These are phyloP conservation scores for Citrus inodora DNA, from an alignment of 345 rosid genomes.

Conservation along the genomic window DNA sequence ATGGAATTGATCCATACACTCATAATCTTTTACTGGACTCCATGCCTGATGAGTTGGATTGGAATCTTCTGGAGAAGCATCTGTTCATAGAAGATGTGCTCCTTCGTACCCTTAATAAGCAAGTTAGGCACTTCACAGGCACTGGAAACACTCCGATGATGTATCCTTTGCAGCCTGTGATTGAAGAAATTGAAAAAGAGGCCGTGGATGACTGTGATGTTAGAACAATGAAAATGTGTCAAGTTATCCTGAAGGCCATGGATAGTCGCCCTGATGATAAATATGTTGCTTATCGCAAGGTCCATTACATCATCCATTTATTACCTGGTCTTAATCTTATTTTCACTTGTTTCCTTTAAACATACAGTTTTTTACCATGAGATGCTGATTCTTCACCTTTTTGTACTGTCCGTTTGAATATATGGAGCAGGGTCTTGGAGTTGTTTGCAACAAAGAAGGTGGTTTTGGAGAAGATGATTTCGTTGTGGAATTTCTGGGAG, in stretches of 20 bases:
- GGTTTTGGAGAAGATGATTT: slow-evolving; percentile 96
- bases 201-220: slow-evolving; percentile 70
- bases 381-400: slow-evolving; percentile 21
- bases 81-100: slow-evolving; percentile 81
- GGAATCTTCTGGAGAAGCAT: slow-evolving; percentile 78
- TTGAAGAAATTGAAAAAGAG: slow-evolving; percentile 73
- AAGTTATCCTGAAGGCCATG: slow-evolving; percentile 77
- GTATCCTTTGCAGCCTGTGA: slow-evolving; percentile 68
- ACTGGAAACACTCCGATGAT: slow-evolving; percentile 91
- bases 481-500: slow-evolving; percentile 98
- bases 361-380: neutral
- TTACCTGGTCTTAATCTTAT: neutral
- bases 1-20: slow-evolving; percentile 98
- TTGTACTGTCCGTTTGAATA: slow-evolving; percentile 15
- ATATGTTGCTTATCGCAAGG: slow-evolving; percentile 98
- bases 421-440: slow-evolving; percentile 87
- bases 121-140: slow-evolving; percentile 85
- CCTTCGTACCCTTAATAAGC: slow-evolving; percentile 77
- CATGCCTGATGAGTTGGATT: slow-evolving; percentile 87
- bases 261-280: slow-evolving; percentile 86
- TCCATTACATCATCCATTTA: slow-evolving; percentile 21
- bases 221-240: slow-evolving; percentile 65
- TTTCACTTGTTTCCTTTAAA: neutral
- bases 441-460: slow-evolving; percentile 92
- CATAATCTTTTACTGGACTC: slow-evolving; percentile 98